Evolutionary conservation across 2,329 filamentous ascomycete species (phyloP).

Genomic region (Blastomyces parvus): DNA sequence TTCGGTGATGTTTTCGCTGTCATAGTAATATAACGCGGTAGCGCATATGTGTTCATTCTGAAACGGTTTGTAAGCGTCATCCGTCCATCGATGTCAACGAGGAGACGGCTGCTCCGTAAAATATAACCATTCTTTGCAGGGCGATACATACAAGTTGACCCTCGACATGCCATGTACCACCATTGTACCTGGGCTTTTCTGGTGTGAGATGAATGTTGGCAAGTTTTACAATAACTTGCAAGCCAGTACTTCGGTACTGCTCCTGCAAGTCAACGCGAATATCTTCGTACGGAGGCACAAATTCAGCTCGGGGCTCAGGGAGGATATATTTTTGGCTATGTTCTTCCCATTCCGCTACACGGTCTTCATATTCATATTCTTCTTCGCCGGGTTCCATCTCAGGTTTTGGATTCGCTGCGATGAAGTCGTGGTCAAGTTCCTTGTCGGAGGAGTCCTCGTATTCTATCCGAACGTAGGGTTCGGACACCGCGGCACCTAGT

Average conservation of each 20-base stretch:
- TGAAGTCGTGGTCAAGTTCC: slow-evolving; percentile 14
- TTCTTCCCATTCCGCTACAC: slow-evolving; percentile 6
- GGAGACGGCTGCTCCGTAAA: neutral
- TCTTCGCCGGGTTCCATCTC: slow-evolving; percentile 9
- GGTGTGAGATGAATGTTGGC: slow-evolving; percentile 52
- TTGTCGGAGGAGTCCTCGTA: neutral
- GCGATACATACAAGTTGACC: slow-evolving; percentile 31
- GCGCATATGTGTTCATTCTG: slow-evolving; percentile 56
- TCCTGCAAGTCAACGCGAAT: slow-evolving; percentile 16
- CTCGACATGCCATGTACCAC: slow-evolving; percentile 39
- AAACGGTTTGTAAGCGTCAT: neutral
- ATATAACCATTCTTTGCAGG: neutral
- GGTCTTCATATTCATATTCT: slow-evolving; percentile 11
- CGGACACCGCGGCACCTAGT: slow-evolving; percentile 16
- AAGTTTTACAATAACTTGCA: slow-evolving; percentile 57
- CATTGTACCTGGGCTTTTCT: slow-evolving; percentile 45
- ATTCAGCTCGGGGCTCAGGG: slow-evolving; percentile 2
- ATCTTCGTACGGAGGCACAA: neutral
- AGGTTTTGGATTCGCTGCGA: slow-evolving; percentile 15
- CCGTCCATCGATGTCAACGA: neutral
- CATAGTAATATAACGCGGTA: slow-evolving; percentile 54
- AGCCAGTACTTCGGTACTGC: slow-evolving; percentile 29
- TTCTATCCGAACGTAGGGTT: neutral
- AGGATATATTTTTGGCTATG: slow-evolving; percentile 12
- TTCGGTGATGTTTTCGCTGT: slow-evolving; percentile 50